Evolutionary conservation across 208 protist species (phyloP).

Genomic region (Trypanosoma vivax): DNA sequence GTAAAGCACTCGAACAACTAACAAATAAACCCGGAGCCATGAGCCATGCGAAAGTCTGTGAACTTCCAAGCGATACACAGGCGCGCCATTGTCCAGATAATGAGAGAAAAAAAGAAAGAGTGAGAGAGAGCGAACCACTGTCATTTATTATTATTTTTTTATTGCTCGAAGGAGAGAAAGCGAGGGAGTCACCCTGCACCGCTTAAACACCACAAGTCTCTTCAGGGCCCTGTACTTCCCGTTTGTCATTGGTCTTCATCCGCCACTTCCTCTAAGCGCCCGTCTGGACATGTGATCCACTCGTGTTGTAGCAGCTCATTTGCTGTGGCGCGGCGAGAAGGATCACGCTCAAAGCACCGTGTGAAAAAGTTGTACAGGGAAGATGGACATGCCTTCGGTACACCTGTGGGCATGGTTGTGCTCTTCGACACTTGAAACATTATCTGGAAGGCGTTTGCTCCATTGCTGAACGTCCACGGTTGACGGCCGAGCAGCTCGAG

Average conservation of each 20-base stretch:
- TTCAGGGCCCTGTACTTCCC: neutral
- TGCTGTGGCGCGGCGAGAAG: conserved; percentile 49
- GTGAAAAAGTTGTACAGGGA: conserved; percentile 57
- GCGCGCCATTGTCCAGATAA: no score
- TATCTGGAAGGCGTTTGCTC: conserved; percentile 63
- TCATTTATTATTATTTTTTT: no score
- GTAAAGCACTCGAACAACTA: no score
- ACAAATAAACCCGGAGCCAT: no score
- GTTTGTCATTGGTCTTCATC: conserved; percentile 9
- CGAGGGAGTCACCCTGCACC: neutral
- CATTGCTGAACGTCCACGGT: conserved; percentile 57
- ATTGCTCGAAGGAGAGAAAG: neutral
- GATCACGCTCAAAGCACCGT: conserved; percentile 64
- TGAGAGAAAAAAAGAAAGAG: no score
- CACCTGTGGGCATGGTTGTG: conserved; percentile 62
- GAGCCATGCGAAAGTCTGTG: no score
- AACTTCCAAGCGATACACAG: no score
- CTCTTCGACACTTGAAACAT: conserved; percentile 73
- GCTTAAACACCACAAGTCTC: neutral
- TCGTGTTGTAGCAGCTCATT: conserved; percentile 56
- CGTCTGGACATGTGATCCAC: conserved; percentile 76
- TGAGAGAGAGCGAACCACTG: no score
- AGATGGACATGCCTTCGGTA: conserved; percentile 54
- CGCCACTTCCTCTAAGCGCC: conserved; percentile 62
- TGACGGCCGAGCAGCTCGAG: conserved; percentile 80